These are phyloP conservation scores for Trichocladium uniseriatum DNA, from an alignment of 495 filamentous ascomycete genomes.

Conservation along the genomic window DNA sequence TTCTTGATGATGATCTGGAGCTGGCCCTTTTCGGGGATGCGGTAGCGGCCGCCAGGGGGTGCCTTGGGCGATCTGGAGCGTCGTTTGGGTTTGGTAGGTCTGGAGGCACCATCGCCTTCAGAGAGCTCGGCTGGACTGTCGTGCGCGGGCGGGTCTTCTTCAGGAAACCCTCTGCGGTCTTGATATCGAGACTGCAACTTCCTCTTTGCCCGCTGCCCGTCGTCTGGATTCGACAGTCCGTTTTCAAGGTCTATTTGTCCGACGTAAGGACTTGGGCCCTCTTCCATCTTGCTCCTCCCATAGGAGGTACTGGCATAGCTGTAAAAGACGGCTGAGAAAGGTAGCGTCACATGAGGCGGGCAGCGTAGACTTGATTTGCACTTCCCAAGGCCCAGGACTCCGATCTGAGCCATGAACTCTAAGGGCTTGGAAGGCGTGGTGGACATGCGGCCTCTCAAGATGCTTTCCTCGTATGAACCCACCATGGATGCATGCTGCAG, in stretches of 20 bases:
- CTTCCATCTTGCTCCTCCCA: slow-evolving; percentile 53
- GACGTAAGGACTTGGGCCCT: slow-evolving; percentile 92
- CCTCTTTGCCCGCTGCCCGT: slow-evolving; percentile 34
- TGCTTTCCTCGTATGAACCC: slow-evolving; percentile 95
- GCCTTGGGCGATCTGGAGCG: slow-evolving; percentile 61
- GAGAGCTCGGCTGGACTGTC: slow-evolving; percentile 20
- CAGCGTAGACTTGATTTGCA: slow-evolving; percentile 81
- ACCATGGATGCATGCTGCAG: slow-evolving; percentile 90
- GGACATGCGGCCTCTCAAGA: slow-evolving; percentile 91
- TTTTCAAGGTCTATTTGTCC: slow-evolving; percentile 89
- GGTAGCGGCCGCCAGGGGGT: slow-evolving; percentile 78
- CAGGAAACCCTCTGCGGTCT: slow-evolving; percentile 18
- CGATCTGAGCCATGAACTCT: slow-evolving; percentile 91
- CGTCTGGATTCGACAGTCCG: slow-evolving; percentile 46
- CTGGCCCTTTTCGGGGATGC: slow-evolving; percentile 91
- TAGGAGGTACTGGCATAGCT: slow-evolving; percentile 63
- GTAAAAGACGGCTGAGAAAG: slow-evolving; percentile 96
- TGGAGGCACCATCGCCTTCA: slow-evolving; percentile 29
- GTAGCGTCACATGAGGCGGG: slow-evolving; percentile 82
- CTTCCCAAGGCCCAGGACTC: slow-evolving; percentile 80
- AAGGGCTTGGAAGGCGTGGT: slow-evolving; percentile 90
- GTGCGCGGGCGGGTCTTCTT: slow-evolving; percentile 23
- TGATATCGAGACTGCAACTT: slow-evolving; percentile 34
- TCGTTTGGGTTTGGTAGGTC: slow-evolving; percentile 44
- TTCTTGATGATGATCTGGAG: slow-evolving; percentile 97